Evolutionary conservation across 768 basidiomycete species (phyloP), one percentile per base, ranked within the genome.

Genomic region (Cyclocybe cylindracea): DNA sequence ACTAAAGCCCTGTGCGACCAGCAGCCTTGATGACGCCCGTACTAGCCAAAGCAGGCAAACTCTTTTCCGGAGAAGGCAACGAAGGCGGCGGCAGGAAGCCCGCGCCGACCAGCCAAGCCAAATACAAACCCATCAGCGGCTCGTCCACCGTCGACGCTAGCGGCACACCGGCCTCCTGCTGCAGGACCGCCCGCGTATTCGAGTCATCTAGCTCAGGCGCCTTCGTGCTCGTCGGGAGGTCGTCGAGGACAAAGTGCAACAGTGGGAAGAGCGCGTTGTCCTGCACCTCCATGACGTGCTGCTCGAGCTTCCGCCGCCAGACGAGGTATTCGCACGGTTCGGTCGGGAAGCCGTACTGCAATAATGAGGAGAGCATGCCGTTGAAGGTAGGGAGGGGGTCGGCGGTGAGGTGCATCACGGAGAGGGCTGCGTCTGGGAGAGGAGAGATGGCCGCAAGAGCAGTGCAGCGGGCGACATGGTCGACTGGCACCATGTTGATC

Each of bases 261-360:
- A 99, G 75, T 2, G 97, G 97, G 82, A 95, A 98, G 39, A 99
- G 78, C 2, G 97, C 97, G 58, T 99, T 98, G 68, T 98, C 96
- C 66, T 95, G 91, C 7, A 81, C 84, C 49, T 93, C 89, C 77
- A 97, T 87, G 41, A 96, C 96, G 66, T 98, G 96, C 60, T 89
- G 89, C 68, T 99, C 97, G 55, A 99, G 83, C 66, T 85, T 86
- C 14, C 88, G 83, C 36, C 97, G 80, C 97, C 97, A 99, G 4
- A 84, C 73, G 50, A 98, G 70, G 71, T 99, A 99, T 63, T 97
- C 95, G 64, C 89, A 89, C 55, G 82, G 79, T 56, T 80, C 70
- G 5, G 88, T 87, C 11, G 74, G 64, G 74, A 89, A 99, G 3
- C 97, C 97, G 66, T 95, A 96, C 32, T 72, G 76, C 1, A 73